Base-by-base conservation (phyloP, 2,329 filamentous ascomycete species). In the Xylariaceae sp. region DNA sequence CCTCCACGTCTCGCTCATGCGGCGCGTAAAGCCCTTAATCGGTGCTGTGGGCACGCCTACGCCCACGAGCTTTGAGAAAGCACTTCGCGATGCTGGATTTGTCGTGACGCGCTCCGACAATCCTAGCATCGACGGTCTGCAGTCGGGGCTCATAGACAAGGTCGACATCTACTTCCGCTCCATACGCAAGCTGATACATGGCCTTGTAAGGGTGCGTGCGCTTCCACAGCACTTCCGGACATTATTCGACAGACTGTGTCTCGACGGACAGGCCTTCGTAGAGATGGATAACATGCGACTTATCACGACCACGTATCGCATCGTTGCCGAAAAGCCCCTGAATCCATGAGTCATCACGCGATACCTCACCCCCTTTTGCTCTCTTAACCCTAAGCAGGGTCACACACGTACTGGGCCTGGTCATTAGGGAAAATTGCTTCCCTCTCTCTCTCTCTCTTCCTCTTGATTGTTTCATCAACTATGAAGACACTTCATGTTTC, bases 1-100 rank as follows among this genome's bases (percentile, higher is more conserved):
- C 1, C 73, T 78, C 59, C 80, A 82, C 53, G 74, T 73, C 34
- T 76, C 76, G 64, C 75, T 82, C 45, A 82, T 82, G 80, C 73
- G 77, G 23, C 78, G 80, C 48, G 79, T 81, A 42, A 82, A 82
- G 73, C 80, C 80, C 11, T 68, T 82, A 49, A 82, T 82, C 62
- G 80, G 80, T 23, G 80, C 80, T 39, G 79, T 82, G 7, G 80
- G 80, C 44, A 82, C 80, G 2, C 80, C 80, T 42, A 82, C 80
- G 2, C 79, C 78, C 3, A 69, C 71, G 37, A 73, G 72, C 10
- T 71, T 82, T 42, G 79, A 82, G 65, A 68, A 70, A 54, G 78
- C 77, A 2, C 73, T 82, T 8, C 65, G 62, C 23, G 74, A 73
- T 1, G 77, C 80, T n/a, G 80, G 80, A 0, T 81, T 82, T 65